Evolutionary conservation across 148 eudicot genomes (phyloP).

Genomic region (Silene uniflora): DNA sequence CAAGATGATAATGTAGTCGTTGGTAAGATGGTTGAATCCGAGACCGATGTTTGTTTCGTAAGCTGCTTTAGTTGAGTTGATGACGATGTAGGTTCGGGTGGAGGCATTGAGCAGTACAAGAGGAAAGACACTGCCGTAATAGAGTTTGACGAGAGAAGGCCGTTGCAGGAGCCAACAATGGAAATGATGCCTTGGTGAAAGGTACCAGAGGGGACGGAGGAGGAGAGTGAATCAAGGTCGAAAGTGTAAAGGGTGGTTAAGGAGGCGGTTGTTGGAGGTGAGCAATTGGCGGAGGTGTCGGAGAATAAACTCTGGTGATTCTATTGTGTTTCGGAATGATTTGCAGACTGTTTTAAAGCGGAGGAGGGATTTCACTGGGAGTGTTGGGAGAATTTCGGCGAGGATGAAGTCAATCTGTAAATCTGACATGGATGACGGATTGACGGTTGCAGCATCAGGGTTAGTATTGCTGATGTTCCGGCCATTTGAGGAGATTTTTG

Average conservation of each 20-base stretch:
- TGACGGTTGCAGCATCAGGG: too few relatives aligned
- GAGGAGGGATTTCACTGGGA: neutral
- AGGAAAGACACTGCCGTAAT: neutral
- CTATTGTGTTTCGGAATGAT: too few relatives aligned
- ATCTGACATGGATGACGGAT: neutral
- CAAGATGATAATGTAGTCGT: neutral
- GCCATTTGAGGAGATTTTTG: too few relatives aligned
- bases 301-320: too few relatives aligned
- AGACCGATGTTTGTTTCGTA: neutral
- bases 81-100: neutral
- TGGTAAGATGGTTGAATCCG: neutral
- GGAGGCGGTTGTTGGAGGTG: too few relatives aligned
- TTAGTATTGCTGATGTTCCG: too few relatives aligned
- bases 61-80: neutral
- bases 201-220: neutral
- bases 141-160: neutral
- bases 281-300: too few relatives aligned
- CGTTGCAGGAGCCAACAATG: conserved; percentile 3
- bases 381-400: neutral
- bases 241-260: neutral
- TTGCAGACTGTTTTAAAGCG: neutral
- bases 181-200: neutral
- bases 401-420: neutral
- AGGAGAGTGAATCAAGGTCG: neutral
- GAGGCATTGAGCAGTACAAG: neutral